Percentiles rank a stretch among this genome's conserved stretches.
Evolutionary conservation across 2,329 filamentous ascomycete genomes (phyloP).

Genomic region (Neoarthrinium moseri): DNA sequence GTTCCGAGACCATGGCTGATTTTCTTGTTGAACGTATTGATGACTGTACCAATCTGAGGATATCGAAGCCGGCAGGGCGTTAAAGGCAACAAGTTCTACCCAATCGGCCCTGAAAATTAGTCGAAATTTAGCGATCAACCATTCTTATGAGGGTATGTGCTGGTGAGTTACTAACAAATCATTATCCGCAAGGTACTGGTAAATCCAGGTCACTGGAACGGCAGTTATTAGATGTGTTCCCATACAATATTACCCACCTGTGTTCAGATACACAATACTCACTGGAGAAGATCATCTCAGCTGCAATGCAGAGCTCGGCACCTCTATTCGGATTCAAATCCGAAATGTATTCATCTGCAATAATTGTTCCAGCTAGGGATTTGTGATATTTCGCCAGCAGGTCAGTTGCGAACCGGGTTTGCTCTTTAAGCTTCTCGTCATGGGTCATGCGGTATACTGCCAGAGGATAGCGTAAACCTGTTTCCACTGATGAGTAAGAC

Average conservation of each 20-base stretch:
- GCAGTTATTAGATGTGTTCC: too few relatives aligned
- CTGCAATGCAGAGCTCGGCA: conserved; percentile 29
- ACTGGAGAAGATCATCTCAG: conserved; percentile 29
- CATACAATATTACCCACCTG: too few relatives aligned
- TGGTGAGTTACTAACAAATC: conserved; percentile 9
- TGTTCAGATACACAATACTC: too few relatives aligned
- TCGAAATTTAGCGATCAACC: background rate
- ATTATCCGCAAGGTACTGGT: conserved; percentile 23
- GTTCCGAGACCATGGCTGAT: conserved; percentile 48
- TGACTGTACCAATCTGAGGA: conserved; percentile 53
- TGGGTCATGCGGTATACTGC: conserved; percentile 39
- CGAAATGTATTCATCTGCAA: conserved; percentile 39
- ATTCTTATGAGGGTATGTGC: too few relatives aligned
- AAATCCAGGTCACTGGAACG: conserved; percentile 25
- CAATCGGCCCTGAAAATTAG: conserved; percentile 39
- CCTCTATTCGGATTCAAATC: conserved; percentile 33
- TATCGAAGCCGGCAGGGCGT: conserved; percentile 49
- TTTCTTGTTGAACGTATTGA: conserved; percentile 52
- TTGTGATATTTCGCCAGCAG: conserved; percentile 37
- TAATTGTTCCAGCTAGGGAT: conserved; percentile 38
- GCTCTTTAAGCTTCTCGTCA: conserved; percentile 31
- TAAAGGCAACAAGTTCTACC: conserved; percentile 49
- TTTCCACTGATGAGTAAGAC: background rate
- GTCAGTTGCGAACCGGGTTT: conserved; percentile 34
- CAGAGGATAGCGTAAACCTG: conserved; percentile 38